Evolutionary conservation across 2,329 filamentous ascomycete species (phyloP).

Genomic region (Xylaria sp.): DNA sequence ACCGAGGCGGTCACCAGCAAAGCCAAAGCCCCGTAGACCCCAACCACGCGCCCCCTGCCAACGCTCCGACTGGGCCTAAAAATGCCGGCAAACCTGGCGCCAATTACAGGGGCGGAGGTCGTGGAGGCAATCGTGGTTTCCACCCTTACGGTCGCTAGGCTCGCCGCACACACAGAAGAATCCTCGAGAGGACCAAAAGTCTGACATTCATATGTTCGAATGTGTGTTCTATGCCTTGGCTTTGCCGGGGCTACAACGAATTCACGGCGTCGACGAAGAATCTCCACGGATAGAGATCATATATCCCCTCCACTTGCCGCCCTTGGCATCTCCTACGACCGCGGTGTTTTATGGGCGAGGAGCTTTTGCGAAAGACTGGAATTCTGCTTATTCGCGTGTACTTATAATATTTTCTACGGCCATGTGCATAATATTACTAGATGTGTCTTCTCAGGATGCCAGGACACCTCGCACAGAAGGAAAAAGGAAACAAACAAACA

Average conservation of each 20-base stretch:
- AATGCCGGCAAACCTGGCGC: constrained; percentile 92
- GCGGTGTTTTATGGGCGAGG: neutral
- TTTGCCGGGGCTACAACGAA: neutral
- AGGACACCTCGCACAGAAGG: constrained; percentile 10
- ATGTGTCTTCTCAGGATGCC: constrained; percentile 16
- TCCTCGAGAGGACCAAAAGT: constrained; percentile 2
- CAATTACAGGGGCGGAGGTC: constrained; percentile 91
- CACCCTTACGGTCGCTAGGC: constrained; percentile 73
- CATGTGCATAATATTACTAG: constrained; percentile 30
- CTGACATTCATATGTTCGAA: neutral
- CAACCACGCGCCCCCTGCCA: constrained; percentile 74
- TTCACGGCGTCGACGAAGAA: constrained; percentile 8
- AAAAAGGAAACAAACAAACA: constrained; percentile 2
- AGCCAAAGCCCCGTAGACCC: constrained; percentile 61
- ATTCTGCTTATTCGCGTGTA: constrained; percentile 32
- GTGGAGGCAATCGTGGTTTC: constrained; percentile 78
- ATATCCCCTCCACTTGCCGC: neutral
- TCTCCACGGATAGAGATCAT: neutral
- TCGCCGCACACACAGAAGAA: constrained; percentile 25
- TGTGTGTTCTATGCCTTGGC: neutral
- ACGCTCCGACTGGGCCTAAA: constrained; percentile 94
- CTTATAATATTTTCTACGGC: constrained; percentile 21
- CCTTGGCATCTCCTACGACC: constrained; percentile 9
- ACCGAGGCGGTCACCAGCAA: constrained; percentile 51
- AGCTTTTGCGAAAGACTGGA: constrained; percentile 12